phyloP scores from a whole-genome alignment of 78 protist species.

The Dictyostelium citrinum region DNA sequence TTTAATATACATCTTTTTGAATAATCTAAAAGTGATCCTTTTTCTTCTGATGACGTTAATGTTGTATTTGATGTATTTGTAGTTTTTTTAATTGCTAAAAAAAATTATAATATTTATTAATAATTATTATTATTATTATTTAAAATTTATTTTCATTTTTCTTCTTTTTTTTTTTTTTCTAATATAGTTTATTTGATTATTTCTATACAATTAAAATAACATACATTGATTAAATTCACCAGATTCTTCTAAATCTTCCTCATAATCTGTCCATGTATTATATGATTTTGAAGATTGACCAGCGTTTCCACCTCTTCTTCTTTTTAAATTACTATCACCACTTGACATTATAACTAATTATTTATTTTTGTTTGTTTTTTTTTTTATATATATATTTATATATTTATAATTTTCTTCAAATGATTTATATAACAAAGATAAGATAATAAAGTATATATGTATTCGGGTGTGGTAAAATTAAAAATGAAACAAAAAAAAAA shows the following conservation, averaged over 20 bases:
- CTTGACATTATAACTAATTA: not conserved
- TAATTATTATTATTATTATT: not conserved
- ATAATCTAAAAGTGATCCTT: constrained; percentile 22
- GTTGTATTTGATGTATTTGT: not conserved
- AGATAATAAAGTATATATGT: not conserved
- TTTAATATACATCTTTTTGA: constrained; percentile 52
- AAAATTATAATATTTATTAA: not conserved
- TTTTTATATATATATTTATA: not conserved
- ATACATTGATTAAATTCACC: constrained; percentile 6
- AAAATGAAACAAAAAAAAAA: not conserved
- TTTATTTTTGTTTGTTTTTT: not conserved
- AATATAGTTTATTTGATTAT: too few species aligned
- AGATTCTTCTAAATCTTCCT: constrained; percentile 38
- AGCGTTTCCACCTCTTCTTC: not conserved
- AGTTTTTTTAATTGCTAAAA: not conserved
- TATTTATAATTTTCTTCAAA: too few species aligned
- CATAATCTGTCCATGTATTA: constrained; percentile 63
- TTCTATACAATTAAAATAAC: not conserved
- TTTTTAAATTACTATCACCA: constrained; percentile 8
- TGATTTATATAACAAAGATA: too few species aligned
- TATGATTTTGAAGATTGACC: not conserved
- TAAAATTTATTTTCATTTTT: too few species aligned
- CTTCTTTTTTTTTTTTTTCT: not conserved
- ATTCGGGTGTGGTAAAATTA: not conserved
- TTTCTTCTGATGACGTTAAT: not conserved